These are phyloP conservation scores for Primulina huaijiensis DNA, from an alignment of 257 asterid species.

Conservation along the genomic window DNA sequence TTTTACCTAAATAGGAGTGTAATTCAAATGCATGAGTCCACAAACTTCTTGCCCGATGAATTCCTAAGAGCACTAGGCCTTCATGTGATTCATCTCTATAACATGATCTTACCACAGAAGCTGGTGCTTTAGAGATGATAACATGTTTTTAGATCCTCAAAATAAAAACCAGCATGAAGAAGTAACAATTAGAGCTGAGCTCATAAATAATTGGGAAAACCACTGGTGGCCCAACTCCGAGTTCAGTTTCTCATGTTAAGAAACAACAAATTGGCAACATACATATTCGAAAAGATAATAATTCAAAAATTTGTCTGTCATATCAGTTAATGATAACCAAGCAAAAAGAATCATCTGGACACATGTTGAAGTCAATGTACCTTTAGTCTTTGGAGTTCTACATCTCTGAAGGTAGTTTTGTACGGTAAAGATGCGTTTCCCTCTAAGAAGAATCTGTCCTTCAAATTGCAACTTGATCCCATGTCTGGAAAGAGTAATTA, in stretches of 20 bases:
- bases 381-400: slow-evolving; percentile 41
- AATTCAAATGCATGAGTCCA: neutral
- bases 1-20: neutral
- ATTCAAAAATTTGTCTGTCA: no score
- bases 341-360: neutral
- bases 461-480: slow-evolving; percentile 44
- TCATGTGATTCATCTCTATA: neutral
- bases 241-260: no score
- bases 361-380: slow-evolving; percentile 29
- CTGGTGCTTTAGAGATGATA: neutral
- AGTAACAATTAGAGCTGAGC: no score
- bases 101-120: neutral
- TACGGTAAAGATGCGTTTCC: slow-evolving; percentile 36
- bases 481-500: slow-evolving; percentile 45
- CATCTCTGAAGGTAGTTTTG: slow-evolving; percentile 55
- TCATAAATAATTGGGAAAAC: no score
- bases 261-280: no score
- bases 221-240: no score
- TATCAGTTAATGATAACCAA: neutral
- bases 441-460: slow-evolving; percentile 48
- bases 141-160: no score
- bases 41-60: neutral
- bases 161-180: no score
- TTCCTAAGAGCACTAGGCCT: neutral
- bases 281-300: no score